phyloP scores from a whole-genome alignment of 2,329 filamentous ascomycete genomes.

The Trichoderma polysporum region DNA sequence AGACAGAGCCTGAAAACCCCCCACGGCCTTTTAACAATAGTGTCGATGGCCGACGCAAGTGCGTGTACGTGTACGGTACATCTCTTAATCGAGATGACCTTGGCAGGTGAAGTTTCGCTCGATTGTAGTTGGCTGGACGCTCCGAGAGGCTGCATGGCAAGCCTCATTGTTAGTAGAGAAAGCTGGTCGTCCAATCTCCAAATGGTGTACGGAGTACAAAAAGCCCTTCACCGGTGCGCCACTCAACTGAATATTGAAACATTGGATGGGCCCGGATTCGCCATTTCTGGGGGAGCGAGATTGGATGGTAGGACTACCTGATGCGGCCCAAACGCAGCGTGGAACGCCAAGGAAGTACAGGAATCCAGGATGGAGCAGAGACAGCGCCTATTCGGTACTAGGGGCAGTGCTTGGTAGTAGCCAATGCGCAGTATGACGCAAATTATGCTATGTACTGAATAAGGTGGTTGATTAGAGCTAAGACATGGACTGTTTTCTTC shows the following conservation, averaged over 20 bases:
- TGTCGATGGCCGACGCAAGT: not conserved
- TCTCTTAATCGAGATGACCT: not conserved
- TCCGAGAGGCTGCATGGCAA: not conserved
- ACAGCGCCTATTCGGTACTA: not conserved
- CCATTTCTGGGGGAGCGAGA: constrained; percentile 12
- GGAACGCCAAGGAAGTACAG: constrained; percentile 13
- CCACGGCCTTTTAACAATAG: not conserved
- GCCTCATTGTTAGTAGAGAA: not conserved
- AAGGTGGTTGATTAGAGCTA: constrained; percentile 13
- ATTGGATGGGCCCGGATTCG: not conserved
- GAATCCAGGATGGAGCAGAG: not conserved
- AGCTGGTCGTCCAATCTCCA: not conserved
- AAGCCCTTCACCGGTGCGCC: constrained; percentile 14
- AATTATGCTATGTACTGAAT: not conserved
- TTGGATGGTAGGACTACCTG: constrained; percentile 5
- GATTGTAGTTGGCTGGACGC: not conserved
- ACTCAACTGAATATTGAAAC: not conserved
- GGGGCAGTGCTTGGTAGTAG: no score
- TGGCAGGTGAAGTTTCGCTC: not conserved
- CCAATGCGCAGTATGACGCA: constrained; percentile 10
- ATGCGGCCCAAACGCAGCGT: constrained; percentile 10
- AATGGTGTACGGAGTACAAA: not conserved
- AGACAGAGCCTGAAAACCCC: not conserved
- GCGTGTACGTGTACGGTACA: not conserved
- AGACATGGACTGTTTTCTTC: constrained; percentile 15